Evolutionary conservation across 768 basidiomycete genomes (phyloP), one percentile per base, ranked within the genome.

Genomic region (Boletus edulis): DNA sequence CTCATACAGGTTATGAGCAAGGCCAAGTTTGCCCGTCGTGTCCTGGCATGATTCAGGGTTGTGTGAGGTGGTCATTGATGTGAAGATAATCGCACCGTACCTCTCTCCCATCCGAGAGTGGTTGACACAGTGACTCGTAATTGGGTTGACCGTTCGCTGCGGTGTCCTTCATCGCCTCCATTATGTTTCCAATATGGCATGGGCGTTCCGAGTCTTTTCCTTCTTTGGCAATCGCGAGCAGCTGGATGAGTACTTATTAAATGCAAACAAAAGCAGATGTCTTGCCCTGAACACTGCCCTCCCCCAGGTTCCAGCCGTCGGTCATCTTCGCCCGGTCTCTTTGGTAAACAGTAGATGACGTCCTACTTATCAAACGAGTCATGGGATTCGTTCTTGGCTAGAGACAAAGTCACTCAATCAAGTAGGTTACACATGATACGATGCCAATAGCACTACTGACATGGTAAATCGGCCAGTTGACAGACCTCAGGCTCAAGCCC

Each of bases 11-110:
- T 34, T 41, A 35, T 15, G 41, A 32, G n/a, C 51, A 55, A 49
- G 62, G 62, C 32, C 35, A 55, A 46, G 14, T 17, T 40, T 58
- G 7, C 48, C 56, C 63, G 51, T 29, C 46, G 40, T 51, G 51
- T 34, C 50, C 18, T 42, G 17, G 9, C 12, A 38, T 6, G 39
- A n/a, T 22, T 29, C 37, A 53, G 29, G 12, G 31, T 49, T 34
- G 27, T n/a, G 41, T 8, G 6, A n/a, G 12, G 20, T 22, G 10
- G 27, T 9, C 39, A 39, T 29, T 22, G 8, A 12, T 18, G 24
- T 24, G 24, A 24, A 24, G 24, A 24, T 24, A 24, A 24, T 24
- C 12, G 5, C 27, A 13, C 14, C 14, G 9, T 31, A 46, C 27
- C 10, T 5, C 13, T 11, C 10, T 27, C 49, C 14, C 49, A 20